Conservation (phyloP, 306 rosid genomes). For the Corylus avellana region DNA sequence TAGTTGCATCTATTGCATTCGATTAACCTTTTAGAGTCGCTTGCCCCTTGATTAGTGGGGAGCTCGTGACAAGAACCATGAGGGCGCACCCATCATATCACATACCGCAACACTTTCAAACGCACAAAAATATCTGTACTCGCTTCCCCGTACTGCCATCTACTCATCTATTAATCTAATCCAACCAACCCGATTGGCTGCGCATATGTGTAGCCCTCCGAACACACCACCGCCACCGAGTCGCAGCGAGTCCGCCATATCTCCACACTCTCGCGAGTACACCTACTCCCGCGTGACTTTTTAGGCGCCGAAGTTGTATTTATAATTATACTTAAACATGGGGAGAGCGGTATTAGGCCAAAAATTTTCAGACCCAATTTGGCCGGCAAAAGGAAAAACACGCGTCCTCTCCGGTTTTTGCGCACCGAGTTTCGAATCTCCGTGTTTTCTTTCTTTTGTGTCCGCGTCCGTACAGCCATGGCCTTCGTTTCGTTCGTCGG, state of each 20-base stretch:
- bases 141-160: slow-evolving; percentile 16
- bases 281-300: neutral
- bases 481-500: slow-evolving; percentile 61
- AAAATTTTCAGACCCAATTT: slow-evolving; percentile 1
- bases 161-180: neutral
- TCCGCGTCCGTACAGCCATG: slow-evolving; percentile 32
- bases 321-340: neutral
- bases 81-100: neutral
- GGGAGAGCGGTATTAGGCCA: neutral
- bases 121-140: neutral
- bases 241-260: slow-evolving; percentile 1
- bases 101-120: no score
- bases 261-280: neutral
- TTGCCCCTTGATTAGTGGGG: neutral
- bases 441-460: neutral
- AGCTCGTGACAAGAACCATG: neutral
- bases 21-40: neutral
- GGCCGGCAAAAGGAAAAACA: slow-evolving; percentile 1
- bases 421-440: slow-evolving; percentile 1
- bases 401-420: neutral
- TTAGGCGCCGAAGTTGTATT: neutral
- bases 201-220: slow-evolving; percentile 9
- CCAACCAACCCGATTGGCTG: slow-evolving; percentile 20
- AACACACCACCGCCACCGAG: neutral
- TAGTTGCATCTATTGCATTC: neutral